Base-by-base conservation (phyloP, 768 basidiomycete species). In the Tremella yokohamensis region DNA sequence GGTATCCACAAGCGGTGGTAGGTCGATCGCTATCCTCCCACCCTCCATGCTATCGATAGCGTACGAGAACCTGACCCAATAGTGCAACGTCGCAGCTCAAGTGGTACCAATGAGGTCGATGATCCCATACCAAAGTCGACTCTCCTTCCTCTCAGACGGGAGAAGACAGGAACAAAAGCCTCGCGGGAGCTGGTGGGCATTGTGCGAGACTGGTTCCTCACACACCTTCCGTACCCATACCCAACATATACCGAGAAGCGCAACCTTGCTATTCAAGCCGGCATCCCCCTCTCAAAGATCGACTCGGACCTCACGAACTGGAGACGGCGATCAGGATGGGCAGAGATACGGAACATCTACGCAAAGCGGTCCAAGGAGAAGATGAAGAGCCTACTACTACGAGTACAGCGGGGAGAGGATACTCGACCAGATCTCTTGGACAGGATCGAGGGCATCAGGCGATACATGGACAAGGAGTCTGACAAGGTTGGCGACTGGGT, bases 251-350 rank as follows among this genome's bases (percentile, higher is more conserved):
- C 44, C n/a, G 51, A 68, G 37, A 68, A 68, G 49, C 51, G 54
- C 19, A 8, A 20, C 16, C 58, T 73, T 12, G 58, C 68, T 48
- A 12, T 13, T 18, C 22, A 26, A 49, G 48, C 61, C 47, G 60
- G 60, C 20, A 64, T 66, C 42, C 52, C 62, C 9, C 25, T 52
- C 0, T 50, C 45, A 18, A 70, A 70, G 47, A 58, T 73, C 40
- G 66, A 70, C 18, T 38, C 38, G 18, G 66, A 73, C 49, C 40
- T 73, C 40, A 68, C 69, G 16, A 73, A 73, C 49, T 73, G 69
- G 61, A 58, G 71, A 3, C 60, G 68, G 6, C 51, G 71, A 16
- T 34, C 58, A 16, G 71, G 71, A 20, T 73, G 71, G 71, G 63
- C 66, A 6, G 61, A 62, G 12, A 56, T 70, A 16, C 58, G 62